These are phyloP conservation scores for Balakata baccata DNA, from an alignment of 345 rosid species.

Conservation along the genomic window DNA sequence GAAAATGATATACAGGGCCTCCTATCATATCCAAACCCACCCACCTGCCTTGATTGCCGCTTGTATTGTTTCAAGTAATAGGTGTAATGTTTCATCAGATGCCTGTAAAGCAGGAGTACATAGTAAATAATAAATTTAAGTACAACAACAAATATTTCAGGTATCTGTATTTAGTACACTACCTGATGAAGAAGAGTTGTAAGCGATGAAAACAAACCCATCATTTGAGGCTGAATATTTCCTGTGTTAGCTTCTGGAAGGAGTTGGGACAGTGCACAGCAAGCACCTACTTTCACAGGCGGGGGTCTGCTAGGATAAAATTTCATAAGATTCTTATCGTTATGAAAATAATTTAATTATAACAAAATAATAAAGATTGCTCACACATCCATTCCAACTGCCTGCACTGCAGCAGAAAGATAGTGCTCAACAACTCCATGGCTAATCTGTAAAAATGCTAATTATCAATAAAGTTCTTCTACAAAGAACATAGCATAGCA, in stretches of 20 bases:
- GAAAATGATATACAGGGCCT: background rate
- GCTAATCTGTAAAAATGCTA: constrained; percentile 51
- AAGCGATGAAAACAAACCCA: constrained; percentile 68
- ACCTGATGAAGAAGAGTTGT: constrained; percentile 86
- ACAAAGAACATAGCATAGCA: constrained; percentile 5
- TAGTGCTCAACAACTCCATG: constrained; percentile 59
- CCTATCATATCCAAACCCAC: constrained; percentile 21
- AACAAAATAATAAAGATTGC: constrained; percentile 28
- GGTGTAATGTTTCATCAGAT: constrained; percentile 80
- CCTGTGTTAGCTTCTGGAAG: constrained; percentile 63
- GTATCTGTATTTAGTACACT: constrained; percentile 13
- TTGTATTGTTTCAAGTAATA: constrained; percentile 87
- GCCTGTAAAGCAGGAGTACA: constrained; percentile 49
- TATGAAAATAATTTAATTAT: constrained; percentile 4
- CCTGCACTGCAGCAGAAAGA: constrained; percentile 65
- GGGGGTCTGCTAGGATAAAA: constrained; percentile 57
- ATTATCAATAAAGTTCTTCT: constrained; percentile 17
- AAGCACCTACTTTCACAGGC: constrained; percentile 91
- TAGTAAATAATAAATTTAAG: constrained; percentile 18
- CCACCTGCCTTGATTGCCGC: constrained; percentile 80
- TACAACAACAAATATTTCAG: constrained; percentile 9
- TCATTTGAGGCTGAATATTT: constrained; percentile 56
- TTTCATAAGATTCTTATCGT: constrained; percentile 22
- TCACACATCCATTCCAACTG: constrained; percentile 74
- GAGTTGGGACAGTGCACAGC: constrained; percentile 79